Conservation (phyloP, 2,329 filamentous ascomycete genomes). For the Didymella exigua region DNA sequence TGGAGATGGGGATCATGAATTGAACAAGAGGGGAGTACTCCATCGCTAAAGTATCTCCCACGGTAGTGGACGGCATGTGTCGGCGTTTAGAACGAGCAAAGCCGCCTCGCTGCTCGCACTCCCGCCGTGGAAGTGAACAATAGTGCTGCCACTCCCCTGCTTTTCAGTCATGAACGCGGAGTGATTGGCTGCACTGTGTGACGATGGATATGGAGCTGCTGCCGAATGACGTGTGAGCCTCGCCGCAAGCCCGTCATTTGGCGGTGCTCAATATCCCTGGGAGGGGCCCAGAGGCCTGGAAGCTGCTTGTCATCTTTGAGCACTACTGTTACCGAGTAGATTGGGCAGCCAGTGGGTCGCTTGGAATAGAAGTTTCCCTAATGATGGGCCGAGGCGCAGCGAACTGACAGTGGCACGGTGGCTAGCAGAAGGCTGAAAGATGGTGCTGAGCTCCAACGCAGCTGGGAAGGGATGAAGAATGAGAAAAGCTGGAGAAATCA, state of each 20-base stretch:
- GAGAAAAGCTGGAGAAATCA: neutral
- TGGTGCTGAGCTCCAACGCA: constrained; percentile 3
- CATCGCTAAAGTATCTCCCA: neutral
- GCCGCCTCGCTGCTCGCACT: constrained; percentile 16
- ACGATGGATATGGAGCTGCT: constrained; percentile 21
- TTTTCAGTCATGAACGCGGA: constrained; percentile 14
- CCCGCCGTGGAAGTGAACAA: constrained; percentile 24
- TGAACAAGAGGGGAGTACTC: constrained; percentile 6
- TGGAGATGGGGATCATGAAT: neutral
- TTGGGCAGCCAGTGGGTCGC: constrained; percentile 26
- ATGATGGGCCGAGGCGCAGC: constrained; percentile 19
- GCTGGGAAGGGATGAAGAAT: constrained; percentile 3
- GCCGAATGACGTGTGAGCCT: constrained; percentile 34
- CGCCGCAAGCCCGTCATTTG: constrained; percentile 18
- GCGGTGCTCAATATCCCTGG: constrained; percentile 21
- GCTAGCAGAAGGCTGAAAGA: constrained; percentile 19
- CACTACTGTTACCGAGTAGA: constrained; percentile 54
- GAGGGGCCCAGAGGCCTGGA: constrained; percentile 20
- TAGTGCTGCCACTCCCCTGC: constrained; percentile 29
- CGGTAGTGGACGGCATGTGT: constrained; percentile 15
- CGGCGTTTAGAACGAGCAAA: constrained; percentile 14
- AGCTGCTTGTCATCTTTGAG: constrained; percentile 69
- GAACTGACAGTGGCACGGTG: constrained; percentile 22
- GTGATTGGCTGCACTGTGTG: constrained; percentile 20
- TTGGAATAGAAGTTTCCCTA: constrained; percentile 8